Conservation (phyloP, 2,329 filamentous ascomycete genomes). For the Exophiala lecanii-corni region DNA sequence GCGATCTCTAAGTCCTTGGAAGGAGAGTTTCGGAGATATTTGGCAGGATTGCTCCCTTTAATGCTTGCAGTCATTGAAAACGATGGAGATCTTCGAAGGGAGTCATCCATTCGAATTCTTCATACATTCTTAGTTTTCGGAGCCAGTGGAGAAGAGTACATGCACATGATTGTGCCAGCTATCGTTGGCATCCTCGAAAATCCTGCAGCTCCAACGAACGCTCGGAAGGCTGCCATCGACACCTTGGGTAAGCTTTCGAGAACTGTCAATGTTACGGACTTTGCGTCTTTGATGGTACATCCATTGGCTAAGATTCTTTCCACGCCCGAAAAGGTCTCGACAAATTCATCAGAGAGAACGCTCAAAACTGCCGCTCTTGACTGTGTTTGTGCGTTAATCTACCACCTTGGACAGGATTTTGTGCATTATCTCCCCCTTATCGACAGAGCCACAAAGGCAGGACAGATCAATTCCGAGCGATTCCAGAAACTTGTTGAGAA, state of each 20-base stretch:
- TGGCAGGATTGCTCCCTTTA: constrained; percentile 80
- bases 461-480: constrained; percentile 82
- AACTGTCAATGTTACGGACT: constrained; percentile 96
- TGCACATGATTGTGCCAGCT: constrained; percentile 96
- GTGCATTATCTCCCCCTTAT: constrained; percentile 90
- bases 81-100: constrained; percentile 69
- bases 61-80: constrained; percentile 94
- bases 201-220: constrained; percentile 69
- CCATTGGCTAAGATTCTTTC: constrained; percentile 69
- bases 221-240: constrained; percentile 87
- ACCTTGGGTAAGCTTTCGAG: constrained; percentile 90
- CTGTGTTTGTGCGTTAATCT: constrained; percentile 89
- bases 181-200: constrained; percentile 94
- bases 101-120: constrained; percentile 81
- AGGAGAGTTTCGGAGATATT: constrained; percentile 95
- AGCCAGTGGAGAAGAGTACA: constrained; percentile 93
- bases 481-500: constrained; percentile 91
- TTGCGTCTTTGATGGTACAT: constrained; percentile 93
- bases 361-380: constrained; percentile 82
- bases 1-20: constrained; percentile 90
- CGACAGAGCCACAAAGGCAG: constrained; percentile 73
- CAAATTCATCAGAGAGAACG: constrained; percentile 57
- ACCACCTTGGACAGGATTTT: constrained; percentile 93
- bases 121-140: constrained; percentile 96
- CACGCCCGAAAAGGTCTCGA: constrained; percentile 49